Evolutionary conservation across 441 rosid species (phyloP).

Genomic region (Biscutella auriculata): DNA sequence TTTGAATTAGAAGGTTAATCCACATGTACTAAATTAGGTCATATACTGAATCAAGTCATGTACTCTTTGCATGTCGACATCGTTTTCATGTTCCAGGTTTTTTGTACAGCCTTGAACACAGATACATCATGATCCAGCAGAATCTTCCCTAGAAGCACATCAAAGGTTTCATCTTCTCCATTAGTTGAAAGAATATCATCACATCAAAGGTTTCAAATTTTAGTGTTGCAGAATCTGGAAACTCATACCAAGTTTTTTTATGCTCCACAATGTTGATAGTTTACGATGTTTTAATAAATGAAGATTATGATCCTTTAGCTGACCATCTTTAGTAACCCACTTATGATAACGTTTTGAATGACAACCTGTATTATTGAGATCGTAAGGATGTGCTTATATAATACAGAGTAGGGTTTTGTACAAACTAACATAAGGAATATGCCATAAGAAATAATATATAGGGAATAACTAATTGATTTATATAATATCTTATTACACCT

Average conservation of each 20-base stretch:
- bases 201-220: slow-evolving; percentile 82
- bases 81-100: too few relatives aligned
- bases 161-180: slow-evolving; percentile 97
- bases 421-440: too few relatives aligned
- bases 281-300: slow-evolving; percentile 49
- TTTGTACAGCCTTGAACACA: slow-evolving; percentile 93
- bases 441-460: too few relatives aligned
- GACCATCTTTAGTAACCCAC: not conserved
- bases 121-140: slow-evolving; percentile 79
- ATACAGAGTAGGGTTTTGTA: too few relatives aligned
- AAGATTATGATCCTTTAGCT: not conserved
- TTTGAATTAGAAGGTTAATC: too few relatives aligned
- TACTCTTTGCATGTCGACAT: too few relatives aligned
- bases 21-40: too few relatives aligned
- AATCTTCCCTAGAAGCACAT: slow-evolving; percentile 86
- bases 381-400: too few relatives aligned
- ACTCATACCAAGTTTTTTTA: slow-evolving; percentile 98
- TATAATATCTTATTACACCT: not conserved
- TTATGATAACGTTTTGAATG: too few relatives aligned
- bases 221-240: slow-evolving; percentile 92
- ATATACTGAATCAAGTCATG: too few relatives aligned
- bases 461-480: too few relatives aligned
- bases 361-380: too few relatives aligned
- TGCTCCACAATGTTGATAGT: slow-evolving; percentile 98
- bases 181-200: slow-evolving; percentile 59